These are phyloP conservation scores for Alternaria infectoria DNA, from an alignment of 2,329 filamentous ascomycete genomes.

Conservation along the genomic window DNA sequence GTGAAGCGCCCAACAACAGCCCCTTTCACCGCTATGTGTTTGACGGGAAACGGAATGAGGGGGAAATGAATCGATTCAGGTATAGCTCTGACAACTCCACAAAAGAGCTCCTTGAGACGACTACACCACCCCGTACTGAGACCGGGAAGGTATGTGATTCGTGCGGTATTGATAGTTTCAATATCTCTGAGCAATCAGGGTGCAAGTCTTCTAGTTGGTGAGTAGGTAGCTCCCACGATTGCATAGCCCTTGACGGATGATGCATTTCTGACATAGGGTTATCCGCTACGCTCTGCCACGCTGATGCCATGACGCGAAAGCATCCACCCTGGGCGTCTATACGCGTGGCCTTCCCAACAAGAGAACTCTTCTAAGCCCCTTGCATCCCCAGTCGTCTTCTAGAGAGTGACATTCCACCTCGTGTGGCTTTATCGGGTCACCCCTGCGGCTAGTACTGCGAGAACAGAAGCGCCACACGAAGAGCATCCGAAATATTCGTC, in stretches of 20 bases:
- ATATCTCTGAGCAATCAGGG: background rate
- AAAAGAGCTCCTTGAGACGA: background rate
- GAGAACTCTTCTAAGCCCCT: background rate
- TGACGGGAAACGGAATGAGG: slow-evolving; percentile 23
- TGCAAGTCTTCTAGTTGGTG: background rate
- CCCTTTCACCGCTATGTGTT: background rate
- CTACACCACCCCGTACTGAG: background rate
- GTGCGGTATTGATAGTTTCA: slow-evolving; percentile 2
- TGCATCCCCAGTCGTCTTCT: background rate
- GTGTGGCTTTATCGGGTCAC: background rate
- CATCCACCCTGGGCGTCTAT: background rate
- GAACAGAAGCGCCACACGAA: background rate
- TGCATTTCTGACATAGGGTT: background rate
- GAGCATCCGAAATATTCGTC: background rate
- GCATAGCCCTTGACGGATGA: background rate
- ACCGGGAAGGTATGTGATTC: slow-evolving; percentile 3
- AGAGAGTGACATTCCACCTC: background rate
- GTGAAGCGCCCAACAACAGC: background rate
- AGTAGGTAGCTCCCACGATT: background rate
- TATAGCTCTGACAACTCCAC: slow-evolving; percentile 11
- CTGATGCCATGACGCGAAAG: background rate
- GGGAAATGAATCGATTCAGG: slow-evolving; percentile 16
- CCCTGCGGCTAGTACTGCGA: background rate
- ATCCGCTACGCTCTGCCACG: background rate
- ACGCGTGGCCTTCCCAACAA: background rate